phyloP scores from a whole-genome alignment of 2,329 filamentous ascomycete genomes.

The Sclerotinia nivalis region DNA sequence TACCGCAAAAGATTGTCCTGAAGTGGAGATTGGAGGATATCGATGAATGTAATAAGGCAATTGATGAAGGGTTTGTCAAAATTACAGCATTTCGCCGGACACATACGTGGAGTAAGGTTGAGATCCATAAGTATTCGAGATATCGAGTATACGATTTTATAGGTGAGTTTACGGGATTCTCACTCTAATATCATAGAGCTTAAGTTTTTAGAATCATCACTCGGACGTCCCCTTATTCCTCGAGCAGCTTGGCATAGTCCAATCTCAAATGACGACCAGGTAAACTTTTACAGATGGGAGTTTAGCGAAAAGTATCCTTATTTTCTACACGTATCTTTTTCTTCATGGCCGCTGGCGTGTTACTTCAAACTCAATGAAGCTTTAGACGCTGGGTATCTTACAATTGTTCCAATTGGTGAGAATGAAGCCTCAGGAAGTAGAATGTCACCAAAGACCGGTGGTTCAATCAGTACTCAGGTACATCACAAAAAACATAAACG shows the following conservation, averaged over 20 bases:
- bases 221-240: not conserved
- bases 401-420: not conserved
- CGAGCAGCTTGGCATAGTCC: not conserved
- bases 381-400: not conserved
- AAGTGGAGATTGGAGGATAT: constrained; percentile 3
- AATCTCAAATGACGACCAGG: not conserved
- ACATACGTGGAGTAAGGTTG: not conserved
- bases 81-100: not conserved
- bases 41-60: not conserved
- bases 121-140: not conserved
- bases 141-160: not conserved
- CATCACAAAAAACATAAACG: not conserved
- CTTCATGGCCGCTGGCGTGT: not conserved
- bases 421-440: not conserved
- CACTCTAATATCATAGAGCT: not conserved
- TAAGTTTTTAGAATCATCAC: not conserved
- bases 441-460: not conserved
- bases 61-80: not conserved
- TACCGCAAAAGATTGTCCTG: constrained; percentile 3
- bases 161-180: not conserved
- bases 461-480: not conserved
- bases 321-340: not conserved
- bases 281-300: not conserved
- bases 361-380: not conserved
- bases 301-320: not conserved